Evolutionary conservation across 1,284 basidiomycete species (phyloP).

Genomic region (Ganoderma lucidum): DNA sequence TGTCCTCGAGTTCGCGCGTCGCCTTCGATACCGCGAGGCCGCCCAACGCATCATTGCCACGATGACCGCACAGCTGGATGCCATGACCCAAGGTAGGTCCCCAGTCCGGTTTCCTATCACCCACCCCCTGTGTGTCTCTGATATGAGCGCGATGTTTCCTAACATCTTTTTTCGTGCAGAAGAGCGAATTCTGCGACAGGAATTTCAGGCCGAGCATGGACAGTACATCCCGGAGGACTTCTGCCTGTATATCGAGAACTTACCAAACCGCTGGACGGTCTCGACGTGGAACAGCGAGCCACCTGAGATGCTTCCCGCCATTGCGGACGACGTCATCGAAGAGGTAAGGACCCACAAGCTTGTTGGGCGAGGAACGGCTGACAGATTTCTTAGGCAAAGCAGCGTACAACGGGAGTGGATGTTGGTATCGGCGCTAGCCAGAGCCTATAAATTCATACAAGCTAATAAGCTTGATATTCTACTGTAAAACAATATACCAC

Average conservation of each 20-base stretch:
- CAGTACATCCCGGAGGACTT: conserved; percentile 78
- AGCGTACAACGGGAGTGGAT: conserved; percentile 18
- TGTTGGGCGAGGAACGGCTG: not conserved
- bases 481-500: no score
- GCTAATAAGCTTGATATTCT: not conserved
- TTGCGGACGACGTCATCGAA: conserved; percentile 64
- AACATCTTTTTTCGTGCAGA: conserved; percentile 52
- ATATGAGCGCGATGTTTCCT: not conserved
- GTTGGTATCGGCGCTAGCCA: conserved; percentile 28
- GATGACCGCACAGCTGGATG: conserved; percentile 68
- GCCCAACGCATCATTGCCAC: conserved; percentile 68
- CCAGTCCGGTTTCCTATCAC: not conserved
- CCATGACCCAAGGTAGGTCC: conserved; percentile 67
- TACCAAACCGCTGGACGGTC: conserved; percentile 75
- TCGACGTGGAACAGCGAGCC: conserved; percentile 60
- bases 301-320: conserved; percentile 63
- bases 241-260: conserved; percentile 75
- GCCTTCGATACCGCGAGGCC: conserved; percentile 68
- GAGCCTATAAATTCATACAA: conserved; percentile 20
- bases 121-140: not conserved
- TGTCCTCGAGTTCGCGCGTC: conserved; percentile 74
- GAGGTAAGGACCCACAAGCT: conserved; percentile 46
- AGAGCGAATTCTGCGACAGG: conserved; percentile 66
- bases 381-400: conserved; percentile 23
- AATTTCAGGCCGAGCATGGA: conserved; percentile 77